Percentiles rank a stretch among this genome's conserved stretches.
Conservation (phyloP, 1,284 basidiomycete genomes). For the Malassezia vespertilionis region DNA sequence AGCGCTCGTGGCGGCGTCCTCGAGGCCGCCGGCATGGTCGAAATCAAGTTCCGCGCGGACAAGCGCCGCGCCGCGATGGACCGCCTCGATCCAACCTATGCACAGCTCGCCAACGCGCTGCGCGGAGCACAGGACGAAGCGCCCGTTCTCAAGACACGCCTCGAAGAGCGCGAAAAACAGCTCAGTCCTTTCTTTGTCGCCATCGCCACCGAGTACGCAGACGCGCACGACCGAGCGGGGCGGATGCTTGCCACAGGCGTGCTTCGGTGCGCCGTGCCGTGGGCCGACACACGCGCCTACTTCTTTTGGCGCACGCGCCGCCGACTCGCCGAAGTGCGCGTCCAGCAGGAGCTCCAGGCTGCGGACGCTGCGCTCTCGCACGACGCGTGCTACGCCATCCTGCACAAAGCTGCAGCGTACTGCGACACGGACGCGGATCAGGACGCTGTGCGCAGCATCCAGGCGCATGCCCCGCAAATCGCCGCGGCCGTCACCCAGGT, state of each 20-base stretch:
- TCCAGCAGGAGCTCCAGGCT: constrained; percentile 25
- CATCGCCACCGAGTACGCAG: constrained; percentile 85
- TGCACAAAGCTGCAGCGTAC: constrained; percentile 22
- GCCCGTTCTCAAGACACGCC: constrained; percentile 48
- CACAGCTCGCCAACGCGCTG: constrained; percentile 61
- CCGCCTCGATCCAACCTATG: constrained; percentile 75
- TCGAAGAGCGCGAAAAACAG: constrained; percentile 69
- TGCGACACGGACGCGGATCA: constrained; percentile 31
- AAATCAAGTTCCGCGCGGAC: constrained; percentile 55
- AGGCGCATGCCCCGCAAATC: constrained; percentile 30
- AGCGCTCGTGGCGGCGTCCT: constrained; percentile 76
- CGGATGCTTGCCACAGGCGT: constrained; percentile 94
- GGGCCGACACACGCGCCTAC: constrained; percentile 64
- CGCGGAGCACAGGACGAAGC: constrained; percentile 54
- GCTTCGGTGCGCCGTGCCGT: constrained; percentile 61
- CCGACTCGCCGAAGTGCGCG: constrained; percentile 48
- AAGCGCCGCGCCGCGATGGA: constrained; percentile 88
- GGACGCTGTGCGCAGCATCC: constrained; percentile 33
- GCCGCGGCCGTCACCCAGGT: constrained; percentile 27
- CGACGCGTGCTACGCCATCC: constrained; percentile 25
- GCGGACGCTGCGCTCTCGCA: constrained; percentile 44
- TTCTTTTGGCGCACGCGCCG: constrained; percentile 90
- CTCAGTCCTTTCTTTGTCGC: constrained; percentile 84
- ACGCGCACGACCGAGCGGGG: constrained; percentile 86
- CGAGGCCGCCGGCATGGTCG: constrained; percentile 88